phyloP scores from a whole-genome alignment of 805 yeast species.

The Pichia occidentalis region DNA sequence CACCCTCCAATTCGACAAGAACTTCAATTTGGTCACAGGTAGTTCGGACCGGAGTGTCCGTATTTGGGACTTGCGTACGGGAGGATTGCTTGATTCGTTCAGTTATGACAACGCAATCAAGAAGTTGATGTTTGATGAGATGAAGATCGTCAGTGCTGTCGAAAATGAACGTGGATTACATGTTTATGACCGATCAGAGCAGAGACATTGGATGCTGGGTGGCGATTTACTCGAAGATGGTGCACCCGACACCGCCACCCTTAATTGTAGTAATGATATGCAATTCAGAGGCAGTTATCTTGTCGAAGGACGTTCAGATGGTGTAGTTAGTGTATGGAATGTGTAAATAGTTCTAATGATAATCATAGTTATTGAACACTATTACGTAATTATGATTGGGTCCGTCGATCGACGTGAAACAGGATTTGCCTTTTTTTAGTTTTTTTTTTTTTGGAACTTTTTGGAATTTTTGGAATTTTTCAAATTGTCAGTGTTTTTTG shows the following conservation, averaged over 20 bases:
- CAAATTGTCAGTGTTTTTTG: no score
- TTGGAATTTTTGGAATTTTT: no score
- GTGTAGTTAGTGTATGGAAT: conserved; percentile 63
- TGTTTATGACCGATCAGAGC: conserved; percentile 51
- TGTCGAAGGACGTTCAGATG: conserved; percentile 58
- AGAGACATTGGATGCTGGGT: conserved; percentile 49
- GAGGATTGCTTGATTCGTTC: conserved; percentile 53
- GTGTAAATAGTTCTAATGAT: conserved; percentile 9
- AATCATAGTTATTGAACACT: no score
- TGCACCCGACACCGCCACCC: conserved; percentile 20
- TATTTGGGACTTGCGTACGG: conserved; percentile 70
- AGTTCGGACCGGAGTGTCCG: conserved; percentile 56
- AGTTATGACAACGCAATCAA: conserved; percentile 52
- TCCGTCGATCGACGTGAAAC: no score
- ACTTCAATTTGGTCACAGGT: conserved; percentile 56
- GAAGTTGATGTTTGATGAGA: conserved; percentile 52
- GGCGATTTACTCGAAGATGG: conserved; percentile 30
- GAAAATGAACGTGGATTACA: conserved; percentile 44
- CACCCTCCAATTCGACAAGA: conserved; percentile 56
- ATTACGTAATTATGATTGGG: no score
- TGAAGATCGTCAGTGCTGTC: conserved; percentile 43
- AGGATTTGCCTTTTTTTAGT: not conserved
- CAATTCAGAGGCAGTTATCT: conserved; percentile 57
- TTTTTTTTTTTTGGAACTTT: not conserved
- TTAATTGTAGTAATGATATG: conserved; percentile 32